Percentiles rank a stretch among this genome's conserved stretches.
phyloP scores from a whole-genome alignment of 1,284 basidiomycete genomes.

The Neolentinus lepideus region DNA sequence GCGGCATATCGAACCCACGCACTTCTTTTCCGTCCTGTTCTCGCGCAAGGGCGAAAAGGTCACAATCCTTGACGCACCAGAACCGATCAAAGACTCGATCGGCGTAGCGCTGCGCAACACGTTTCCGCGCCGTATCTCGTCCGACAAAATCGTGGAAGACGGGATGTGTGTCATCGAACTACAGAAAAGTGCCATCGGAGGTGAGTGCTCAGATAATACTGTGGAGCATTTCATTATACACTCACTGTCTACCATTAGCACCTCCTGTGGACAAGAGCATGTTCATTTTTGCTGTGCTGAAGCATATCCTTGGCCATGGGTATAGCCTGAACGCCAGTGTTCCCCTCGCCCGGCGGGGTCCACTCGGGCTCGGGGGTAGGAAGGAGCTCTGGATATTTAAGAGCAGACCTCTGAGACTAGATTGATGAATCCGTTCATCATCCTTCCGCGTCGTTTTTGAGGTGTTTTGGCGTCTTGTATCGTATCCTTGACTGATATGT shows the following conservation, averaged over 20 bases:
- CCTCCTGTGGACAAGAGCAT: constrained; percentile 26
- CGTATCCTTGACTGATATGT: neutral
- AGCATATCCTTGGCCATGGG: constrained; percentile 30
- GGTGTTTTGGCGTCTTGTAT: neutral
- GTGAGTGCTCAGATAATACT: constrained; percentile 18
- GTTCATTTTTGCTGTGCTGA: constrained; percentile 34
- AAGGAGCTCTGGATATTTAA: constrained; percentile 46
- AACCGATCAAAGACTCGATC: constrained; percentile 17
- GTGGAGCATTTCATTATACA: neutral
- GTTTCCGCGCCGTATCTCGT: constrained; percentile 42
- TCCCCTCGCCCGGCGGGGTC: constrained; percentile 30
- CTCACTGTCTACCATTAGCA: neutral
- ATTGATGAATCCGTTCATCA: constrained; percentile 3
- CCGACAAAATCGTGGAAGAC: constrained; percentile 39
- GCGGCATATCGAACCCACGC: constrained; percentile 19
- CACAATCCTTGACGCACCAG: constrained; percentile 52
- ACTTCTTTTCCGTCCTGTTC: constrained; percentile 58
- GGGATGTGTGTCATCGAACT: constrained; percentile 45
- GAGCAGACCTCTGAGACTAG: constrained; percentile 4
- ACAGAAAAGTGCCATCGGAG: constrained; percentile 29
- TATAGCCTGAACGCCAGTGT: constrained; percentile 41
- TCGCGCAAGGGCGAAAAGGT: constrained; percentile 48
- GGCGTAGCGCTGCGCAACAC: constrained; percentile 18
- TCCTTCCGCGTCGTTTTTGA: constrained; percentile 7
- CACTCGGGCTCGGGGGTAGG: constrained; percentile 32